phyloP scores from a whole-genome alignment of 805 yeast genomes.

The Yarrowia osloensis region DNA sequence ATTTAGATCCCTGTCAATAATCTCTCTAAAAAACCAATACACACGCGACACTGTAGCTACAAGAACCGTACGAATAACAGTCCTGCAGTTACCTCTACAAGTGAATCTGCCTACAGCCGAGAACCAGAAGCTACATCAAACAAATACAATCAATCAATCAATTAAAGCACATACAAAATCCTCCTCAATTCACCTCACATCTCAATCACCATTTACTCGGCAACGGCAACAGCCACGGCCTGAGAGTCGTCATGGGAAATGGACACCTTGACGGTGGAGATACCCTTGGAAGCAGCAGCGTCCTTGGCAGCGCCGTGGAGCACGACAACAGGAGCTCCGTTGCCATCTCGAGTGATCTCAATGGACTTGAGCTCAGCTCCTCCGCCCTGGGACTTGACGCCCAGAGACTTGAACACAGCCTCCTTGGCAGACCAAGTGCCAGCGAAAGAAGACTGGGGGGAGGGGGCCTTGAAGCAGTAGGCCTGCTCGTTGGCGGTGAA shows the following conservation, averaged over 20 bases:
- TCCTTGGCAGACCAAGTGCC: conserved; percentile 99
- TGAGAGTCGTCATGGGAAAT: conserved; percentile 97
- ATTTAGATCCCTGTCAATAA: too few relatives aligned
- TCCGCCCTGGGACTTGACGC: conserved; percentile 86
- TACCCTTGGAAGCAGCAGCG: conserved; percentile 72
- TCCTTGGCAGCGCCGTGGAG: conserved; percentile 74
- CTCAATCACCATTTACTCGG: conserved; percentile 34
- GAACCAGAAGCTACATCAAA: too few relatives aligned
- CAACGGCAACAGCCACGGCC: conserved; percentile 94
- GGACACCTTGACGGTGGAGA: conserved; percentile 74
- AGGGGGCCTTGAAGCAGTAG: conserved; percentile 74
- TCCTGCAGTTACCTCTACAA: too few relatives aligned
- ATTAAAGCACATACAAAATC: conserved; percentile 12
- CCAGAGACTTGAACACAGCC: conserved; percentile 95
- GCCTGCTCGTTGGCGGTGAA: conserved; percentile 78
- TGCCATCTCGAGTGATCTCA: conserved; percentile 69
- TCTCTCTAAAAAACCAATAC: too few relatives aligned
- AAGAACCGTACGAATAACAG: too few relatives aligned
- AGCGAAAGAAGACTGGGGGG: conserved; percentile 85
- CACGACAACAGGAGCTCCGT: conserved; percentile 80
- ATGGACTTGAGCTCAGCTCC: conserved; percentile 93
- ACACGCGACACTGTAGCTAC: too few relatives aligned
- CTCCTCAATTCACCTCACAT: not conserved
- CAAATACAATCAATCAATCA: not conserved
- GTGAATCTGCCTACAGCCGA: too few relatives aligned